These are phyloP conservation scores for Hemisphaericaspora lyxosophila DNA, from an alignment of 1,139 yeast species.

Conservation along the genomic window DNA sequence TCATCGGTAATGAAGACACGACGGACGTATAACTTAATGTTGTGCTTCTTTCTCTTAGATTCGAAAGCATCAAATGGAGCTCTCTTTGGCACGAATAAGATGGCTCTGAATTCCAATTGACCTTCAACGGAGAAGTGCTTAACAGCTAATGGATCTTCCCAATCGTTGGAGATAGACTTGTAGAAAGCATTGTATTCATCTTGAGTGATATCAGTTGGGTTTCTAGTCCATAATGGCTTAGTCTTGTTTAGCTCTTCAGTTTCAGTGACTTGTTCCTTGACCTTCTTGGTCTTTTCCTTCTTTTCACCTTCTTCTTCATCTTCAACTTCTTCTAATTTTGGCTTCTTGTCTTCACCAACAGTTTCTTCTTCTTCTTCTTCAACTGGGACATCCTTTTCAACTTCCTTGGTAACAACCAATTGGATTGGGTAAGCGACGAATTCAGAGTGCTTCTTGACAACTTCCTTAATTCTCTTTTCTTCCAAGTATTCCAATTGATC, in stretches of 20 bases:
- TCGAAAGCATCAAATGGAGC: slow-evolving; percentile 99
- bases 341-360: slow-evolving; percentile 51
- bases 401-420: slow-evolving; percentile 97
- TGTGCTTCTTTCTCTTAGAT: slow-evolving; percentile 97
- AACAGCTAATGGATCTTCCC: slow-evolving; percentile 99
- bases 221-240: slow-evolving; percentile 99
- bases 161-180: slow-evolving; percentile 98
- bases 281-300: slow-evolving; percentile 71
- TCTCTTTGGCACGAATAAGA: slow-evolving; percentile 96
- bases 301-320: slow-evolving; percentile 64
- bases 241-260: slow-evolving; percentile 98
- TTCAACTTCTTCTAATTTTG: slow-evolving; percentile 72
- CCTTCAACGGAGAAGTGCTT: slow-evolving; percentile 99
- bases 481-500: slow-evolving; percentile 99
- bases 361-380: slow-evolving; percentile 62
- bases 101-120: slow-evolving; percentile 99
- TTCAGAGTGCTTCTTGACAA: slow-evolving; percentile 99
- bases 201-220: slow-evolving; percentile 95
- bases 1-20: slow-evolving; percentile 99
- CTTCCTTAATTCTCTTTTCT: slow-evolving; percentile 99
- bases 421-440: slow-evolving; percentile 99
- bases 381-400: slow-evolving; percentile 89
- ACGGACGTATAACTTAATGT: slow-evolving; percentile 98
- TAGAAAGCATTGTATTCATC: slow-evolving; percentile 99
- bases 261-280: slow-evolving; percentile 85